phyloP scores from a whole-genome alignment of 176 grass and related monocot genomes.

The Miscanthus lutarioriparius region DNA sequence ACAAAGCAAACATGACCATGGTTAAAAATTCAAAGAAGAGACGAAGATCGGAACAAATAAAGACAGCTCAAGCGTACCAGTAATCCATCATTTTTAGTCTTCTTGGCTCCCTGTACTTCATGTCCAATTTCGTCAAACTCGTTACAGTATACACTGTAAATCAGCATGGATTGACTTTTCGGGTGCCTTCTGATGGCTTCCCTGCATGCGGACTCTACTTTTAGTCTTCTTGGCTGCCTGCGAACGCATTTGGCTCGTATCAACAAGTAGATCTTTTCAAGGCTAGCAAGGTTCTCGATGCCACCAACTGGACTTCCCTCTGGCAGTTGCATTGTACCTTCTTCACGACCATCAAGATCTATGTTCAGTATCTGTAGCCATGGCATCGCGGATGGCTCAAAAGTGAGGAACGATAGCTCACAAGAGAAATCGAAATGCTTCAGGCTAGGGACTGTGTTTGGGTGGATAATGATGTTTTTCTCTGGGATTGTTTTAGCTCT shows the following conservation, averaged over 20 bases:
- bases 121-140: neutral
- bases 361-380: too few species aligned
- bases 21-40: too few species aligned
- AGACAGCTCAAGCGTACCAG: too few species aligned
- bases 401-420: too few species aligned
- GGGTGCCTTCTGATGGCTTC: neutral
- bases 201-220: neutral
- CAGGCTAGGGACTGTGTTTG: neutral
- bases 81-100: too few species aligned
- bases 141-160: too few species aligned
- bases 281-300: neutral
- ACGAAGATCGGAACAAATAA: too few species aligned
- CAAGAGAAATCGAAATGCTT: too few species aligned
- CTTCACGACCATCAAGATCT: too few species aligned
- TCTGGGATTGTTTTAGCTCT: neutral
- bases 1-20: too few species aligned
- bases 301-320: neutral
- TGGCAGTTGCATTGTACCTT: neutral
- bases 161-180: neutral
- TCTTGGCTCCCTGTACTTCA: rapidly evolving
- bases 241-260: neutral
- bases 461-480: neutral
- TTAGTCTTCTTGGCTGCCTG: too few species aligned
- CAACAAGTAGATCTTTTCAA: neutral
- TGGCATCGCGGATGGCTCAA: too few species aligned